Conservation (phyloP, 1,284 basidiomycete species). For the Malassezia japonica region DNA sequence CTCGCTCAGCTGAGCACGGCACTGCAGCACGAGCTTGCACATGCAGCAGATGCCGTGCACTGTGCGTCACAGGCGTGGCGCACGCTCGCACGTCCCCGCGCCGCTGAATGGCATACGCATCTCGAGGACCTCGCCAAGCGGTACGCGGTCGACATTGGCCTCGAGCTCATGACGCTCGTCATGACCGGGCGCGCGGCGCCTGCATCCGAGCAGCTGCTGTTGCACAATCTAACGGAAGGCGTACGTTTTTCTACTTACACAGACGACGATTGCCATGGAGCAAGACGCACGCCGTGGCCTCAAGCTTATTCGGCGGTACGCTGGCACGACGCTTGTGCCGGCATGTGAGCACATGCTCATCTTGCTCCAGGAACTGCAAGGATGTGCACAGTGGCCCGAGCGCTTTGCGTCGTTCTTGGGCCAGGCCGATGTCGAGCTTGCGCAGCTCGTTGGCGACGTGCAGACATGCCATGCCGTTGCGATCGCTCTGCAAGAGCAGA, state of each 20-base stretch:
- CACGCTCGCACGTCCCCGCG: constrained; percentile 6
- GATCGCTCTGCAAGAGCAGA: constrained; percentile 7
- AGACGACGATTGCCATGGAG: constrained; percentile 14
- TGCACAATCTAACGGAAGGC: constrained; percentile 32
- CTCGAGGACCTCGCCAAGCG: constrained; percentile 21
- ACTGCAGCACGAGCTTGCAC: neutral
- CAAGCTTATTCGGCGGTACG: constrained; percentile 11
- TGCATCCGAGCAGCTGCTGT: constrained; percentile 30
- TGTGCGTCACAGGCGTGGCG: constrained; percentile 5
- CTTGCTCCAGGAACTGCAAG: constrained; percentile 7
- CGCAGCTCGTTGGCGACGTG: neutral
- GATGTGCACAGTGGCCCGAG: constrained; percentile 7
- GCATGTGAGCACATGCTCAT: constrained; percentile 16
- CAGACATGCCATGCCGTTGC: constrained; percentile 10
- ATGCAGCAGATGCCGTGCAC: constrained; percentile 4
- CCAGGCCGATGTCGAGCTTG: neutral
- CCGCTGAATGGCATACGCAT: constrained; percentile 25
- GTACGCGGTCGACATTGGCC: constrained; percentile 26
- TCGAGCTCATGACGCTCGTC: constrained; percentile 29
- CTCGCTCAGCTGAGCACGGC: constrained; percentile 11
- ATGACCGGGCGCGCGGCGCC: constrained; percentile 24
- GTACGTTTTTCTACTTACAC: constrained; percentile 6
- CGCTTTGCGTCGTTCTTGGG: neutral
- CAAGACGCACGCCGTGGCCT: constrained; percentile 10
- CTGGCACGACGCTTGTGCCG: constrained; percentile 6